Evolutionary conservation across 1,284 basidiomycete species (phyloP).

Genomic region (Trichosporon sp.): DNA sequence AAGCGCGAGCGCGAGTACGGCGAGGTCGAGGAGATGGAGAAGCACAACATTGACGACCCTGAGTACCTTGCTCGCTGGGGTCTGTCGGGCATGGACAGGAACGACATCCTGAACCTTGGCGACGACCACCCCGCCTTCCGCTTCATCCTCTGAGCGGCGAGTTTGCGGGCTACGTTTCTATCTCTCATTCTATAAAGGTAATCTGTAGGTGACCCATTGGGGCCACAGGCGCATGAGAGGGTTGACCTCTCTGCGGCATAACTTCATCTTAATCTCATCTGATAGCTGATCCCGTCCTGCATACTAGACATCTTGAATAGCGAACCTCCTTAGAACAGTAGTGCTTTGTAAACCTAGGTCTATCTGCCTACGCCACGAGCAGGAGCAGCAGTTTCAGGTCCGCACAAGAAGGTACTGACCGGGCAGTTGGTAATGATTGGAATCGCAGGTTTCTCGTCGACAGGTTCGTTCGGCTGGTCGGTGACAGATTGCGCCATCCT

Average conservation of each 20-base stretch:
- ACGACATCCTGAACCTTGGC: conserved; percentile 49
- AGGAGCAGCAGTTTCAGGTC: neutral
- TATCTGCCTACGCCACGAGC: neutral
- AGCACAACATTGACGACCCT: conserved; percentile 49
- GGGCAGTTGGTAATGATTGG: too few relatives aligned
- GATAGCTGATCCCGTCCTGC: neutral
- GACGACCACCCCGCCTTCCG: conserved; percentile 47
- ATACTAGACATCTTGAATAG: neutral
- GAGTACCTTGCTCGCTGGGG: conserved; percentile 45
- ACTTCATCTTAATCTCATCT: neutral
- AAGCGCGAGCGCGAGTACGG: conserved; percentile 45
- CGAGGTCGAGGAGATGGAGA: conserved; percentile 56
- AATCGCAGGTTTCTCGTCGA: too few relatives aligned
- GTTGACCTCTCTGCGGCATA: too few relatives aligned
- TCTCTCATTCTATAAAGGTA: neutral
- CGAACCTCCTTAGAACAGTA: neutral
- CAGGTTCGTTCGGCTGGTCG: too few relatives aligned
- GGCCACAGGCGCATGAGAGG: neutral
- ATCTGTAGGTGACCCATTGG: neutral
- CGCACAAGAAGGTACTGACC: neutral
- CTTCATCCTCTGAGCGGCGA: conserved; percentile 27
- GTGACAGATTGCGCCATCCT: too few relatives aligned
- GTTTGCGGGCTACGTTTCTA: neutral
- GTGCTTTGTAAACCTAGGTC: conserved; percentile 2
- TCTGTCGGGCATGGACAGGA: conserved; percentile 42